Conservation (phyloP, 805 yeast genomes). For the Geotrichum ghanense region DNA sequence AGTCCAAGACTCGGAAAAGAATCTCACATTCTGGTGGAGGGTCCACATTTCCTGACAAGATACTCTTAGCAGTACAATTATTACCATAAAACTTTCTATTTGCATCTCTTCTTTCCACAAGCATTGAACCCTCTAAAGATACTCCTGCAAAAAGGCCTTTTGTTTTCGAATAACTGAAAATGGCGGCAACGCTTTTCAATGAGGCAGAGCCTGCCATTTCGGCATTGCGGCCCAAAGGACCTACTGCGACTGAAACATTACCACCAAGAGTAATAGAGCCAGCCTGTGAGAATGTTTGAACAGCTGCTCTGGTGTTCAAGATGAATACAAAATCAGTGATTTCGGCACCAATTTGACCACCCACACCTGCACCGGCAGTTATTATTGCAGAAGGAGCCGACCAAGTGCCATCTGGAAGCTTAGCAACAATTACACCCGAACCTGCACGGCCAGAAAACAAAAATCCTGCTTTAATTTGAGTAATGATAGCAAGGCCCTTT, state of each 20-base stretch:
- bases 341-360: conserved; percentile 96
- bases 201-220: conserved; percentile 97
- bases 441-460: conserved; percentile 96
- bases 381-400: conserved; percentile 93
- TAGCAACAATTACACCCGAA: conserved; percentile 87
- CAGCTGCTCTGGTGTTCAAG: conserved; percentile 77
- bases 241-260: conserved; percentile 90
- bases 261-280: conserved; percentile 96
- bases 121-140: conserved; percentile 90
- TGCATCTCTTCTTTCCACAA: conserved; percentile 95
- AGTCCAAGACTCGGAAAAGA: conserved; percentile 72
- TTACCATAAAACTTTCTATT: conserved; percentile 89
- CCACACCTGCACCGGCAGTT: conserved; percentile 98
- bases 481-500: conserved; percentile 81
- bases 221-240: conserved; percentile 94
- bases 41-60: conserved; percentile 78
- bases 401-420: conserved; percentile 93
- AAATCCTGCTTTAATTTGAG: conserved; percentile 96
- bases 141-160: conserved; percentile 97
- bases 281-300: conserved; percentile 82
- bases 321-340: conserved; percentile 93
- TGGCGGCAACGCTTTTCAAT: conserved; percentile 73
- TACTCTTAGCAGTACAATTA: conserved; percentile 76
- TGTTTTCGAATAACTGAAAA: conserved; percentile 87
- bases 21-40: conserved; percentile 88